These are phyloP conservation scores for Annona cherimola DNA, from an alignment of 164 flowering plant species.

Conservation along the genomic window DNA sequence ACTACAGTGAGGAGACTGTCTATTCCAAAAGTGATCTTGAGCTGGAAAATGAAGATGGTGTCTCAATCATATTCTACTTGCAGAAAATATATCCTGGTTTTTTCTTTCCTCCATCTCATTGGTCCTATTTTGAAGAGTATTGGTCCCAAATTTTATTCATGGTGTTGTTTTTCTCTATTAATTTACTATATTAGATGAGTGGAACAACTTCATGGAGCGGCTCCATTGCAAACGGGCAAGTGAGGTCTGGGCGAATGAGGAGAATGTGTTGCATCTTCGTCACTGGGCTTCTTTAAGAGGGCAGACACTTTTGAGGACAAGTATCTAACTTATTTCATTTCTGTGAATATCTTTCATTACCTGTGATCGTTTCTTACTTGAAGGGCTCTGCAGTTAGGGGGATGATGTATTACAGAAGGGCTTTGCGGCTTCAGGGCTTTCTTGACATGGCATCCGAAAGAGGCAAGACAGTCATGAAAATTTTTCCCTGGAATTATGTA, in stretches of 20 bases:
- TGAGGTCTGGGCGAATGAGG: slow-evolving; percentile 79
- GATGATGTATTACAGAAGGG: slow-evolving; percentile 97
- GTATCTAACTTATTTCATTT: slow-evolving; percentile 24
- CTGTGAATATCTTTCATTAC: not conserved
- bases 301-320: slow-evolving; percentile 80
- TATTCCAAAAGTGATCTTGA: slow-evolving; percentile 82
- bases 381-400: slow-evolving; percentile 72
- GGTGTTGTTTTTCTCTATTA: not conserved
- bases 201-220: slow-evolving; percentile 92
- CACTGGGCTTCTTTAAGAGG: slow-evolving; percentile 58
- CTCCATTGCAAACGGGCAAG: slow-evolving; percentile 53
- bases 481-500: not conserved
- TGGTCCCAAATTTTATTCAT: not conserved
- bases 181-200: slow-evolving; percentile 57
- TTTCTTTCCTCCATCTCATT: not conserved
- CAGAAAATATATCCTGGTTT: slow-evolving; percentile 89
- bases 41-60: slow-evolving; percentile 92
- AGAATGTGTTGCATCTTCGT: slow-evolving; percentile 59
- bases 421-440: slow-evolving; percentile 91
- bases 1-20: slow-evolving; percentile 93
- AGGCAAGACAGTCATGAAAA: slow-evolving; percentile 33
- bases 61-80: slow-evolving; percentile 80
- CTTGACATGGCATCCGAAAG: slow-evolving; percentile 88
- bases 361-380: not conserved
- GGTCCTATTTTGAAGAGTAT: not conserved